Conservation (phyloP, 371 early-diverging fungal species). For the Mucor saturninus region DNA sequence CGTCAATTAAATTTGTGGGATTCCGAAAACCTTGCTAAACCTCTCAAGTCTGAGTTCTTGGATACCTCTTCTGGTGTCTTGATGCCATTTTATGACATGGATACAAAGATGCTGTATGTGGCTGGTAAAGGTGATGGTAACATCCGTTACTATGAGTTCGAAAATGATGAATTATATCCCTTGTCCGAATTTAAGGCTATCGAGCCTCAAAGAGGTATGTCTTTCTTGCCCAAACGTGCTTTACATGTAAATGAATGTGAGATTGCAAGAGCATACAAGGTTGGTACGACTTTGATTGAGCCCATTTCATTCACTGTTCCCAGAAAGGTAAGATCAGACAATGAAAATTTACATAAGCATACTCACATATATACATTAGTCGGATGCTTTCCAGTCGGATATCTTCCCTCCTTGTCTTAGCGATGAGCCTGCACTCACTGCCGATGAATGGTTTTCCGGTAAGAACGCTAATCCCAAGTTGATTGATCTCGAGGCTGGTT, state of each 20-base stretch:
- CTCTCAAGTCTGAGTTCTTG: slow-evolving; percentile 78
- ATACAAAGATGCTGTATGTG: slow-evolving; percentile 89
- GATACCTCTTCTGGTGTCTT: slow-evolving; percentile 95
- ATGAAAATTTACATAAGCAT: background rate
- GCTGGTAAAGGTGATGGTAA: slow-evolving; percentile 99
- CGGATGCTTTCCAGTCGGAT: slow-evolving; percentile 96
- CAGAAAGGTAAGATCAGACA: slow-evolving; percentile 70
- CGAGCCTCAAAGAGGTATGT: slow-evolving; percentile 95
- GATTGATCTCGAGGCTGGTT: slow-evolving; percentile 85
- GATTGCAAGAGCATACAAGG: slow-evolving; percentile 93
- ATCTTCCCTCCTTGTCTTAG: slow-evolving; percentile 89
- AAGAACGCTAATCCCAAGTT: slow-evolving; percentile 79
- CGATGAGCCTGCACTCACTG: slow-evolving; percentile 85
- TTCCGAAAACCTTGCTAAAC: slow-evolving; percentile 69
- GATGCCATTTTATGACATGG: slow-evolving; percentile 95
- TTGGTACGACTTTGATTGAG: slow-evolving; percentile 83
- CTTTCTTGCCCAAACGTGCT: slow-evolving; percentile 93
- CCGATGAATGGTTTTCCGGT: slow-evolving; percentile 91
- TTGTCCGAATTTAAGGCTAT: slow-evolving; percentile 88
- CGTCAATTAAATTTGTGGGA: slow-evolving; percentile 95
- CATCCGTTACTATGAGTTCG: slow-evolving; percentile 97
- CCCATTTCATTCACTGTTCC: slow-evolving; percentile 97
- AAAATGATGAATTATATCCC: slow-evolving; percentile 78
- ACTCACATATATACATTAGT: slow-evolving; percentile 47
- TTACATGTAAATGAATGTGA: slow-evolving; percentile 87